A percentile compares a stretch with the other conserved stretches of the same genome.
These are phyloP conservation scores for Fusarium musae DNA, from an alignment of 2,329 filamentous ascomycete genomes.

Conservation along the genomic window DNA sequence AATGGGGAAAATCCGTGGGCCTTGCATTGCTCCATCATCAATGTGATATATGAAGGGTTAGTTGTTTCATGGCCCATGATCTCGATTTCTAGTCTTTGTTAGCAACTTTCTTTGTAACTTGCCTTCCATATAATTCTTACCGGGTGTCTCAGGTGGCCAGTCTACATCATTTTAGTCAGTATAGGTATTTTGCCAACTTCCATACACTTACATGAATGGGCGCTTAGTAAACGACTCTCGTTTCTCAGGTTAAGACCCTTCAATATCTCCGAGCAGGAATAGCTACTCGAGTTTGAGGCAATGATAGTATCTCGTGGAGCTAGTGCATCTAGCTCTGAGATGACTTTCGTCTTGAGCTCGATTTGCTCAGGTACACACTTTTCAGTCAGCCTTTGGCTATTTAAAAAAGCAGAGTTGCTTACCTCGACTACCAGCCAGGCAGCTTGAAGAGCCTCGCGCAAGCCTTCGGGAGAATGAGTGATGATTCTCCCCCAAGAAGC, in stretches of 20 bases:
- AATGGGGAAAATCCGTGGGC: slow-evolving; percentile 47
- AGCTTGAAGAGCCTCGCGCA: slow-evolving; percentile 33
- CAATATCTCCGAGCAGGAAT: slow-evolving; percentile 56
- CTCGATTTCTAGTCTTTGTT: slow-evolving; percentile 37
- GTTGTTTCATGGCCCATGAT: slow-evolving; percentile 48
- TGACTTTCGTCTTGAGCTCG: slow-evolving; percentile 53
- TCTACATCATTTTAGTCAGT: slow-evolving; percentile 23
- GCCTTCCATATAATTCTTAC: not conserved
- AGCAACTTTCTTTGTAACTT: rapidly evolving
- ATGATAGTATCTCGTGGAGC: slow-evolving; percentile 52
- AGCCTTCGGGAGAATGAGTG: slow-evolving; percentile 29
- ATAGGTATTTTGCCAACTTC: rapidly evolving
- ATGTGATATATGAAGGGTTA: slow-evolving; percentile 28
- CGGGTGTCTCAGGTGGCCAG: slow-evolving; percentile 48
- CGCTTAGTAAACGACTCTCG: slow-evolving; percentile 52
- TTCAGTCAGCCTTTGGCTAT: not conserved
- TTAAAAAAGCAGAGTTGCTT: rapidly evolving
- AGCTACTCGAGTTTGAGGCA: slow-evolving; percentile 60
- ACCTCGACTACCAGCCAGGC: slow-evolving; percentile 48
- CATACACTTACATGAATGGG: slow-evolving; percentile 54
- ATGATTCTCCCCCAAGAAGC: slow-evolving; percentile 36
- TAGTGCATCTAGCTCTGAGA: slow-evolving; percentile 53
- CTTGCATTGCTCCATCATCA: slow-evolving; percentile 43
- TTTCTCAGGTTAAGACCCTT: slow-evolving; percentile 50
- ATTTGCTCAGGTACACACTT: slow-evolving; percentile 59